These are phyloP conservation scores for Canna indica DNA, from an alignment of 176 grass and related monocot genomes.

Conservation along the genomic window DNA sequence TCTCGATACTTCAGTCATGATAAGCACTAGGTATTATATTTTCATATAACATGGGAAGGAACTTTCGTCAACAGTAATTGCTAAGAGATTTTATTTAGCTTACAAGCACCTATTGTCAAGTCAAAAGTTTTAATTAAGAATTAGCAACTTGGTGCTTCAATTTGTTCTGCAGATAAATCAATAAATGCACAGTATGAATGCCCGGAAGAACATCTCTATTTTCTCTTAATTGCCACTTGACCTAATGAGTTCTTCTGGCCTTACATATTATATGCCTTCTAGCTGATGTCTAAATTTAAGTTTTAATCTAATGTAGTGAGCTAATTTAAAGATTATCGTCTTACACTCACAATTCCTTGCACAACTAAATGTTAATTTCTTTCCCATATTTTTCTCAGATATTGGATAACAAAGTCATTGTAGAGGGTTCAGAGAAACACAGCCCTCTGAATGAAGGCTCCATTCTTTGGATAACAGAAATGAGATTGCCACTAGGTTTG, in stretches of 20 bases:
- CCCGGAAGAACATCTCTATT: neutral
- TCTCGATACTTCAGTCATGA: too few species aligned
- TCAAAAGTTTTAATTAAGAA: too few species aligned
- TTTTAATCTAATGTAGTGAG: neutral
- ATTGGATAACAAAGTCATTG: constrained; percentile 66
- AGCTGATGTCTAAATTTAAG: neutral
- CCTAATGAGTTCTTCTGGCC: neutral
- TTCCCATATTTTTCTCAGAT: constrained; percentile 35
- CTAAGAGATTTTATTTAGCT: too few species aligned
- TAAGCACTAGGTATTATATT: too few species aligned
- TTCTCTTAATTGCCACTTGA: neutral
- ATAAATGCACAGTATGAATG: too few species aligned
- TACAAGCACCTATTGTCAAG: too few species aligned
- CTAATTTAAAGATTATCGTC: neutral
- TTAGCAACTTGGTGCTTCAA: too few species aligned
- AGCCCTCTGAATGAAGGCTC: constrained; percentile 79
- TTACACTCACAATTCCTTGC: neutral
- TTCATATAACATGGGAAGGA: too few species aligned
- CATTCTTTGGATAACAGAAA: constrained; percentile 89
- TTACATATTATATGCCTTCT: neutral
- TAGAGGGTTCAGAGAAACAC: constrained; percentile 76
- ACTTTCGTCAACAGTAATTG: too few species aligned
- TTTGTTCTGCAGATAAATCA: too few species aligned
- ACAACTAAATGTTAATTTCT: neutral
- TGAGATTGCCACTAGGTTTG: constrained; percentile 47